Percentiles rank a stretch among this genome's conserved stretches.
These are phyloP conservation scores for Schizothecium vesticola DNA, from an alignment of 495 filamentous ascomycete genomes.

Conservation along the genomic window DNA sequence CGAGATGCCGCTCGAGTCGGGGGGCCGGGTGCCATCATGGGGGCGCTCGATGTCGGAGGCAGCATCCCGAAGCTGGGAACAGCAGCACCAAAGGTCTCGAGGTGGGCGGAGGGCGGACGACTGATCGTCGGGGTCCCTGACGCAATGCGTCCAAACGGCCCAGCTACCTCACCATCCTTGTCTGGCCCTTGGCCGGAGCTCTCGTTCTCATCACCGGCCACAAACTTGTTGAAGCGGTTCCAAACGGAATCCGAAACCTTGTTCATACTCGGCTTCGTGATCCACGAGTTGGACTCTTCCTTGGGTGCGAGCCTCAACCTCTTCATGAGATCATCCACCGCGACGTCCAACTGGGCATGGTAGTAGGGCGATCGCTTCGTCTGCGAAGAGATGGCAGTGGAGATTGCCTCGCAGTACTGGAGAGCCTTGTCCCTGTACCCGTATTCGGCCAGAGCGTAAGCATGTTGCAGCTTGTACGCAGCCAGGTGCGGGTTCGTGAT, in stretches of 20 bases:
- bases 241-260: constrained; percentile 84
- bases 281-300: constrained; percentile 66
- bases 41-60: constrained; percentile 27
- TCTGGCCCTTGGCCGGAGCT: constrained; percentile 52
- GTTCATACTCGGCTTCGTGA: constrained; percentile 89
- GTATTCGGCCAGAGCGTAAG: constrained; percentile 73
- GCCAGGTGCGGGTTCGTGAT: constrained; percentile 73
- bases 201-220: constrained; percentile 80
- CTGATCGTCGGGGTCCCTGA: constrained; percentile 78
- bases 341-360: constrained; percentile 62
- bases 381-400: constrained; percentile 69
- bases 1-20: constrained; percentile 48
- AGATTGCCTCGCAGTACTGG: constrained; percentile 85
- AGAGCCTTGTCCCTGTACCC: constrained; percentile 78
- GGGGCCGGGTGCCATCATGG: constrained; percentile 23
- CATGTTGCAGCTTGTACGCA: constrained; percentile 84
- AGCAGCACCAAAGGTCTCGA: constrained; percentile 57
- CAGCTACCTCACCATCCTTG: constrained; percentile 55
- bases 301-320: constrained; percentile 78
- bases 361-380: constrained; percentile 82
- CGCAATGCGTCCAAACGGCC: constrained; percentile 76
- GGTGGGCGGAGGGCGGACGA: constrained; percentile 69
- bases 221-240: constrained; percentile 89
- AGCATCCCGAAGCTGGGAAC: constrained; percentile 32
- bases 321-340: constrained; percentile 77